Evolutionary conservation across 83 land plant species (phyloP).

Genomic region (Picea abies): DNA sequence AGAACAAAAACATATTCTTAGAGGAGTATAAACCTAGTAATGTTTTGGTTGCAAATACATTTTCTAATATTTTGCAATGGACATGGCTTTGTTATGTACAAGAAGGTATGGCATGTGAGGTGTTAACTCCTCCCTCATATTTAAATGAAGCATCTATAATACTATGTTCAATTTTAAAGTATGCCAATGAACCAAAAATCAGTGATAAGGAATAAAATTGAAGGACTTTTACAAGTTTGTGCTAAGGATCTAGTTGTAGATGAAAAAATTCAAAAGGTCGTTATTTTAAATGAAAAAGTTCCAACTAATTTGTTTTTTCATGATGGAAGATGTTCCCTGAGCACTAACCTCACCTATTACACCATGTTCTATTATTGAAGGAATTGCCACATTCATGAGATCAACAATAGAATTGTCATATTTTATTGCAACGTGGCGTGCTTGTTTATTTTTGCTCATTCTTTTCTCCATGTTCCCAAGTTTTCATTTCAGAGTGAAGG

Average conservation of each 20-base stretch:
- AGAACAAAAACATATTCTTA: constrained; percentile 21
- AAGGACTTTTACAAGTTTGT: constrained; percentile 62
- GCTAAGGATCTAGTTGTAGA: constrained; percentile 75
- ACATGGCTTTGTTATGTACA: constrained; percentile 57
- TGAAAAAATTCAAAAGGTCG: constrained; percentile 63
- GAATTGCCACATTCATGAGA: constrained; percentile 54
- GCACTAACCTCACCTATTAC: constrained; percentile 59
- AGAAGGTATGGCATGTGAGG: constrained; percentile 29
- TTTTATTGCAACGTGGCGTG: constrained; percentile 76
- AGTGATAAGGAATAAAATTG: constrained; percentile 37
- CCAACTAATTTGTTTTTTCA: constrained; percentile 53
- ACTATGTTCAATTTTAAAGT: constrained; percentile 45
- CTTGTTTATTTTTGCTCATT: constrained; percentile 30
- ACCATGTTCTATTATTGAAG: constrained; percentile 70
- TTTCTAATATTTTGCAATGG: constrained; percentile 67
- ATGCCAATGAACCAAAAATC: constrained; percentile 20
- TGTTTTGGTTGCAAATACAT: constrained; percentile 40
- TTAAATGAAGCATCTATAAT: constrained; percentile 67
- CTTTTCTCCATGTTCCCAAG: too few species aligned
- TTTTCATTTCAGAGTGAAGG: too few species aligned
- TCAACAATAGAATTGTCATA: constrained; percentile 58
- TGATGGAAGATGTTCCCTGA: constrained; percentile 27
- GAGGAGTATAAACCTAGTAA: constrained; percentile 43
- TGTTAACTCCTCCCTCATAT: constrained; percentile 61
- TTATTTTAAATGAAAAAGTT: constrained; percentile 40